phyloP scores from a whole-genome alignment of 192 early-diverging fungal species.

The Globomyces pollinis-pini region DNA sequence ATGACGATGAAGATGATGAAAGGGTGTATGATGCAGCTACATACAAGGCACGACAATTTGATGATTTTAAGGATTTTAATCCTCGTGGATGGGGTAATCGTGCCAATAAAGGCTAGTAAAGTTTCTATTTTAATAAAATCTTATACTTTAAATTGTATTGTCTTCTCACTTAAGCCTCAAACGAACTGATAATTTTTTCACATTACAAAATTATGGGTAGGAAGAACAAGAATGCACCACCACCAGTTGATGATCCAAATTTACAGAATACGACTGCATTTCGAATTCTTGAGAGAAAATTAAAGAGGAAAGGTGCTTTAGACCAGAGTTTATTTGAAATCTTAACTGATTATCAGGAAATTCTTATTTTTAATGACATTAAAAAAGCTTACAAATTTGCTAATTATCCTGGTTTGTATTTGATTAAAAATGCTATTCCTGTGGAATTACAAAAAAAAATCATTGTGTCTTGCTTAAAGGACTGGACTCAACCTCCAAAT shows the following conservation, averaged over 20 bases:
- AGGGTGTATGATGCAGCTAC: conserved; percentile 78
- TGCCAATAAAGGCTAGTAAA: conserved; percentile 33
- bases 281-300: conserved; percentile 34
- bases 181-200: not conserved
- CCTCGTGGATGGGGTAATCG: conserved; percentile 47
- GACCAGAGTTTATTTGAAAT: conserved; percentile 8
- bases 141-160: not conserved
- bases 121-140: not conserved
- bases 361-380: not conserved
- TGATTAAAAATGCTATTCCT: conserved; percentile 75
- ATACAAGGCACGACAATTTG: conserved; percentile 76
- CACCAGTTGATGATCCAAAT: not conserved
- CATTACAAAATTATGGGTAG: not conserved
- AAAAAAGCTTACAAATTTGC: conserved; percentile 27
- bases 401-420: conserved; percentile 55
- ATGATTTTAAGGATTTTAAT: conserved; percentile 72
- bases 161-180: no score
- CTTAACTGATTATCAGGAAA: not conserved
- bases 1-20: conserved; percentile 72
- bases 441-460: conserved; percentile 59
- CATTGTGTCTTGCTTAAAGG: conserved; percentile 63
- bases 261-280: conserved; percentile 37
- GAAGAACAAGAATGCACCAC: not conserved
- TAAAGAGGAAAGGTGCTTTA: conserved; percentile 28
- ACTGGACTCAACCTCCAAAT: conserved; percentile 74